Base-by-base conservation (phyloP, 23 red algal genomes). In the Gracilaria gracilis region DNA sequence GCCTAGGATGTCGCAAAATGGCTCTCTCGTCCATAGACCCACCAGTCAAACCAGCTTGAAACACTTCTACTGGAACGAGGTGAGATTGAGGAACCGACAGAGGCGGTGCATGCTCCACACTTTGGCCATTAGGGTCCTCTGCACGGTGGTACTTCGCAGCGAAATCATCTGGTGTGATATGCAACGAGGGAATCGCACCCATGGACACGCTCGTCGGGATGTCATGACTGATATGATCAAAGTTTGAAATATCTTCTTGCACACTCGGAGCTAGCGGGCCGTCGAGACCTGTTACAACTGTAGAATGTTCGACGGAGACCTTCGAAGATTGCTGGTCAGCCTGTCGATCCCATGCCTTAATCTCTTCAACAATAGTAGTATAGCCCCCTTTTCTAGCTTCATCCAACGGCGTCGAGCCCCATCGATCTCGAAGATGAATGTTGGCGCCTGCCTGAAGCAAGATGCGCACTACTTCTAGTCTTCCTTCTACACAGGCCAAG, bases 401-500 rank as follows among this genome's bases (percentile, higher is more conserved):
- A 65, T 94, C 87, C 54, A 75, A 76, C 0, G 96, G 92, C 40
- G 87, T 95, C 29, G 85, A 72, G 58, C 89, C 89, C 96, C 96
- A 98, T 31, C 96, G 93, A 65, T 98, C 96, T 16, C 84, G 76
- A 21, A 85, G 92, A 67, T 86, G 58, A 37, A 86, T 77, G n/a
- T 91, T 67, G 1, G 96, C 96, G 28, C 86, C 84, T 47, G 87
- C 84, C 14, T 93, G 62, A 48, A 98, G 91, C 24, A 98, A 61
- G 17, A 89, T 55, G 4, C 42, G 61, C 5, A 93, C 96, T 33
- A 95, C 72, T 46, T 95, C 96, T 6, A 57, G 57, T 64, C 69
- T 75, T 32, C 96, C 96, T 74, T 98, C 92, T 42, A 94, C 96
- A 81, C 88, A 86, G 16, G 96, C 96, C 21, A 95, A 55, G 51